Conservation (phyloP, 176 grass and related monocot species). For the Aegilops bicornis region DNA sequence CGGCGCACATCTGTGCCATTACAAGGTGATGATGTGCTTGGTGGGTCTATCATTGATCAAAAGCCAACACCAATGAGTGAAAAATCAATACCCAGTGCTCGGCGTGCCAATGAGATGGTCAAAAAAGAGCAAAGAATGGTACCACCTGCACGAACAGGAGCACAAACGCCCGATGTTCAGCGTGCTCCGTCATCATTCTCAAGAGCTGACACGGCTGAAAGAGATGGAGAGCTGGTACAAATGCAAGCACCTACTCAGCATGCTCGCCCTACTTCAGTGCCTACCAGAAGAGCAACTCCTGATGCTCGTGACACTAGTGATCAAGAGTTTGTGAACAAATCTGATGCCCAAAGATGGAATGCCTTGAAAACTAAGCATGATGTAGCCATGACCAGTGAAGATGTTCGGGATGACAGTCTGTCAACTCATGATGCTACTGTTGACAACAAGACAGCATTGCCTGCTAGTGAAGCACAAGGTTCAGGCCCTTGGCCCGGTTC, state of each 20-base stretch:
- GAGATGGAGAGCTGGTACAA: constrained; percentile 3
- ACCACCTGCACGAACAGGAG: constrained; percentile 19
- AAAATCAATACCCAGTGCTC: background rate
- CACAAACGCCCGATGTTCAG: constrained; percentile 20
- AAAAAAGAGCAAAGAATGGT: constrained; percentile 20
- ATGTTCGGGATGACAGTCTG: background rate
- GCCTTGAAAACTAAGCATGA: constrained; percentile 6
- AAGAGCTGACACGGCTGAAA: background rate
- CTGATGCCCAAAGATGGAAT: constrained; percentile 27
- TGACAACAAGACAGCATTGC: constrained; percentile 7
- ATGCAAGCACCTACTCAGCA: constrained; percentile 23
- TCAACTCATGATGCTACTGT: background rate
- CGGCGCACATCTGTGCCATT: background rate
- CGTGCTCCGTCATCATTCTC: background rate
- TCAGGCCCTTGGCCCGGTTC: background rate
- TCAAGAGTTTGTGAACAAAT: background rate
- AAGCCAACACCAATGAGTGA: constrained; percentile 18
- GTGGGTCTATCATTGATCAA: constrained; percentile 23
- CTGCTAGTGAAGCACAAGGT: background rate
- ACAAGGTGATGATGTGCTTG: constrained; percentile 1
- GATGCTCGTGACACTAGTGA: constrained; percentile 2
- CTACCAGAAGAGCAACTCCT: constrained; percentile 1
- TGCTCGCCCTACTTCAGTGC: constrained; percentile 22
- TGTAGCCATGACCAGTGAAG: background rate
- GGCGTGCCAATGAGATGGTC: constrained; percentile 4